Percentiles rank a stretch among this genome's conserved stretches.
Evolutionary conservation across 257 asterid species (phyloP).

Genomic region (Craterostigma plantagineum): DNA sequence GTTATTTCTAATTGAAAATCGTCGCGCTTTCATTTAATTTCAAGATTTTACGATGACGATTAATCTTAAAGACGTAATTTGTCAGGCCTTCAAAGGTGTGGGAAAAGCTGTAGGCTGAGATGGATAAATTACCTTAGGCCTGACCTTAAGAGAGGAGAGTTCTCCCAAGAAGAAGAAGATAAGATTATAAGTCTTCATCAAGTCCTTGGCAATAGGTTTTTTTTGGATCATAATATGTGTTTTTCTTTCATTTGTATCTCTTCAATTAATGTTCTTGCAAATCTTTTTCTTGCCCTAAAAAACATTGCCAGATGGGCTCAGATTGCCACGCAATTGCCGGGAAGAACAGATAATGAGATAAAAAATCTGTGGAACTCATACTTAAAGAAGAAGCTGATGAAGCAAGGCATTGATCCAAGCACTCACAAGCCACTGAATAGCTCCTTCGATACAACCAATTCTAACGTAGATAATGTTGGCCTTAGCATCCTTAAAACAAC

Average conservation of each 20-base stretch:
- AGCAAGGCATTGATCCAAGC: constrained; percentile 71
- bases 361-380: constrained; percentile 74
- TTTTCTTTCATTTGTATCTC: too few species aligned
- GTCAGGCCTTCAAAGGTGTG: constrained; percentile 76
- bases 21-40: too few species aligned
- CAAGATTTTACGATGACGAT: too few species aligned
- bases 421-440: constrained; percentile 39
- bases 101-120: constrained; percentile 75
- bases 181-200: constrained; percentile 43
- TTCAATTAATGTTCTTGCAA: neutral
- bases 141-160: constrained; percentile 74
- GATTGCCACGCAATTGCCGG: constrained; percentile 65
- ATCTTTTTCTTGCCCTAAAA: too few species aligned
- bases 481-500: too few species aligned
- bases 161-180: constrained; percentile 69
- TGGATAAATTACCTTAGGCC: constrained; percentile 87
- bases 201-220: constrained; percentile 71
- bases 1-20: too few species aligned
- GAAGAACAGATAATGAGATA: constrained; percentile 89
- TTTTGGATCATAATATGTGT: too few species aligned
- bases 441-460: too few species aligned
- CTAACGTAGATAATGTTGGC: too few species aligned
- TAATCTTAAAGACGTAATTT: too few species aligned
- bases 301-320: constrained; percentile 90
- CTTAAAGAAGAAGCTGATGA: constrained; percentile 57